Percentiles rank a stretch among this genome's conserved stretches.
phyloP scores from a whole-genome alignment of 2,329 filamentous ascomycete species.

The Esteya vermicola region DNA sequence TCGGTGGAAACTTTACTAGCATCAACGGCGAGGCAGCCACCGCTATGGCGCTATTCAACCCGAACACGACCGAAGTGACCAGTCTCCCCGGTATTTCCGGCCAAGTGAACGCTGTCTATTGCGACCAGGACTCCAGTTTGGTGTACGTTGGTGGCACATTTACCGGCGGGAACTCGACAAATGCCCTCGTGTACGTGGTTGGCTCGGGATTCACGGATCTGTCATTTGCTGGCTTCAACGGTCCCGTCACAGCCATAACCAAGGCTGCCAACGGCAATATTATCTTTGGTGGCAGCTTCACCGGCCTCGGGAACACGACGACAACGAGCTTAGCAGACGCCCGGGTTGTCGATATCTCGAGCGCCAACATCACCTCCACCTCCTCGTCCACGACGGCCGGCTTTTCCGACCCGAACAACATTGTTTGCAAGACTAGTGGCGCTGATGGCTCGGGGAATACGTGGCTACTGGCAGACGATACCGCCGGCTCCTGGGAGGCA shows the following conservation, averaged over 20 bases:
- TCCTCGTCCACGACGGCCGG: constrained; percentile 47
- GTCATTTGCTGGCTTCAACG: constrained; percentile 89
- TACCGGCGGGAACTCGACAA: constrained; percentile 64
- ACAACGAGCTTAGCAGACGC: constrained; percentile 51
- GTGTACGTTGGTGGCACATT: constrained; percentile 90
- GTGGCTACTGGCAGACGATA: constrained; percentile 67
- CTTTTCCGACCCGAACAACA: constrained; percentile 63
- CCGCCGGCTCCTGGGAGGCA: constrained; percentile 70
- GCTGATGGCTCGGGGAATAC: constrained; percentile 59
- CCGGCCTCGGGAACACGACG: constrained; percentile 70
- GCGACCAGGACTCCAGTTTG: constrained; percentile 61
- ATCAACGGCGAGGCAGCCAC: constrained; percentile 62
- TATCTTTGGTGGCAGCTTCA: constrained; percentile 84
- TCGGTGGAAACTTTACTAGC: constrained; percentile 94
- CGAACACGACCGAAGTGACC: constrained; percentile 53
- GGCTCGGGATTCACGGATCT: constrained; percentile 61
- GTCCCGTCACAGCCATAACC: constrained; percentile 72
- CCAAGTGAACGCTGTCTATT: constrained; percentile 67
- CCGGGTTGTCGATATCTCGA: constrained; percentile 72
- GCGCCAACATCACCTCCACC: constrained; percentile 57
- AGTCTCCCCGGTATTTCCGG: constrained; percentile 72
- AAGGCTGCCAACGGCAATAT: constrained; percentile 72
- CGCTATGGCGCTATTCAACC: constrained; percentile 70
- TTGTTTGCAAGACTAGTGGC: constrained; percentile 63
- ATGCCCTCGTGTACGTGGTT: constrained; percentile 71